Conservation (phyloP, 2,329 filamentous ascomycete genomes). For the Penicillium sp. region DNA sequence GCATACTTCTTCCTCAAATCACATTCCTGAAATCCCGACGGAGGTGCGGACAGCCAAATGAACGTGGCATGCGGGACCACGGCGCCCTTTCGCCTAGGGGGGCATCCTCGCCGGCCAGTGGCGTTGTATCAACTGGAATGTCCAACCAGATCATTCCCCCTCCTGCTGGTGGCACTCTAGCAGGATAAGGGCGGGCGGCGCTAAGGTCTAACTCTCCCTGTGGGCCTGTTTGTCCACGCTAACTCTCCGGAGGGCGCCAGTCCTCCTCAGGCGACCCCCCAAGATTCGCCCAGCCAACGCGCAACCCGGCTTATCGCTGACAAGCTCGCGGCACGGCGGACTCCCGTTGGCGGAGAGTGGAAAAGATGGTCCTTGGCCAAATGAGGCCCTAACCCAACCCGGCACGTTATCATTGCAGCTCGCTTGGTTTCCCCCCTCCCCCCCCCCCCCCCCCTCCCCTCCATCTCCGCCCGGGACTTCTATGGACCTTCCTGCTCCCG, state of each 20-base stretch:
- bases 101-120: neutral
- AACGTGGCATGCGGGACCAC: conserved; percentile 6
- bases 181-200: conserved; percentile 9
- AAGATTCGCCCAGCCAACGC: conserved; percentile 10
- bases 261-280: neutral
- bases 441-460: neutral
- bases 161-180: neutral
- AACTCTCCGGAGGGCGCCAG: neutral
- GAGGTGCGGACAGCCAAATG: conserved; percentile 6
- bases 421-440: neutral
- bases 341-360: conserved; percentile 1
- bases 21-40: conserved; percentile 5
- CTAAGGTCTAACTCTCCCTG: neutral
- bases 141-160: neutral
- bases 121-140: neutral
- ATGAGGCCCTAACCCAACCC: neutral
- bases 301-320: conserved; percentile 20
- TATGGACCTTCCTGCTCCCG: neutral
- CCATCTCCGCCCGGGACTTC: neutral
- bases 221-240: neutral
- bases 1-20: neutral
- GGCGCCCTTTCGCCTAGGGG: neutral
- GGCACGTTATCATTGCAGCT: conserved; percentile 3
- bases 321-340: conserved; percentile 14
- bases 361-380: neutral